phyloP scores from a whole-genome alignment of 2,329 filamentous ascomycete species.

The Trichoderma pleuroti region DNA sequence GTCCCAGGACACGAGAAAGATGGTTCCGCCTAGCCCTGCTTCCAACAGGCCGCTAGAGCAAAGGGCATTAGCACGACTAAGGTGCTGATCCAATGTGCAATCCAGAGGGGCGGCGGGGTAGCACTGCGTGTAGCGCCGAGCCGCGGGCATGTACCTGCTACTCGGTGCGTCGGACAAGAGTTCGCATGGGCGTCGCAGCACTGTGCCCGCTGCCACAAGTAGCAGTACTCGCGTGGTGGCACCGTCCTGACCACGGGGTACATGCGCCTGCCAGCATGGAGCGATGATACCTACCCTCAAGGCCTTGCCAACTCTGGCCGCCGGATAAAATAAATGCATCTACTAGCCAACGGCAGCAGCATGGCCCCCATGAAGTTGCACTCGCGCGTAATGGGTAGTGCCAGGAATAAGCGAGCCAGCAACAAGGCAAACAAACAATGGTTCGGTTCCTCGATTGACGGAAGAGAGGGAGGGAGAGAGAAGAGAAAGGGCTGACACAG shows the following conservation, averaged over 20 bases:
- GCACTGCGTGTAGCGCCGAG: conserved; percentile 12
- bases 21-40: conserved; percentile 9
- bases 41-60: conserved; percentile 8
- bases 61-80: conserved; percentile 9
- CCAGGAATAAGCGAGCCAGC: conserved; percentile 2
- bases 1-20: conserved; percentile 13
- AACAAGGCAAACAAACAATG: neutral
- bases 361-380: conserved; percentile 10
- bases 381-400: neutral
- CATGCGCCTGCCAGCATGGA: neutral
- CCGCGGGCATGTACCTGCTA: conserved; percentile 6
- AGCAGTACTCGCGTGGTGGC: neutral
- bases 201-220: neutral
- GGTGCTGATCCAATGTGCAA: conserved; percentile 17
- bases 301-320: neutral
- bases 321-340: neutral
- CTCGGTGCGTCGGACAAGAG: neutral
- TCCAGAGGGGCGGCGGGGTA: conserved; percentile 18
- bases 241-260: neutral
- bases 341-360: neutral
- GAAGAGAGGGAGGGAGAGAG: neutral
- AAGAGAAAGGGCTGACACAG: neutral
- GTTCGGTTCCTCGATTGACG: neutral
- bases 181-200: neutral
- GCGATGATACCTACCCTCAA: conserved; percentile 13